Base-by-base conservation (phyloP, 768 basidiomycete genomes). In the Boletus pseudo-olivaceus region DNA sequence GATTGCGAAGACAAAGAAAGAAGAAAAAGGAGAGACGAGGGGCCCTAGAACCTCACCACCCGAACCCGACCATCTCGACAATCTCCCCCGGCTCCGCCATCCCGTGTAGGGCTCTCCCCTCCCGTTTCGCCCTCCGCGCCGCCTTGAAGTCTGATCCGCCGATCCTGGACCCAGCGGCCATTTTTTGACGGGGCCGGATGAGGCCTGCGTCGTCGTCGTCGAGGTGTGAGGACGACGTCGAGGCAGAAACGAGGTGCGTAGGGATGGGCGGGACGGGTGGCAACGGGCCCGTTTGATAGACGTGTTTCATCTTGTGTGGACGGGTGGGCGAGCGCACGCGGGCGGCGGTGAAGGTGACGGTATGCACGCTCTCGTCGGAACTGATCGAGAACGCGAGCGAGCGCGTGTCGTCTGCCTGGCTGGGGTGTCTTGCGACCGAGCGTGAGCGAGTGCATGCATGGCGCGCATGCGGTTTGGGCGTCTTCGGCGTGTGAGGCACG, bases 1-100 rank as follows among this genome's bases (percentile, higher is more conserved):
- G 20, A 27, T 17, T 4, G 14, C 8, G 20, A 20, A 40, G 5
- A 14, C 15, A 14, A 15, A 12, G 14, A 34, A 15, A 5, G 23
- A 23, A 29, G 29, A 15, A 35, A n/a, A 37, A n/a, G 4, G 35
- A 17, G 7, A 8, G n/a, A 38, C 38, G 10, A 19, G 6, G 15
- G 23, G 0, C 3, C 12, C 14, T 23, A 23, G 5, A 20, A 15
- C 4, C 15, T 35, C 34, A 35, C n/a, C 1, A 11, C 60, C 62
- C 10, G 49, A 70, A 71, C 7, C 69, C 69, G 5, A 70, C 59
- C 68, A 70, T 70, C 56, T 69, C 67, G 11, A 70, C 30, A 48
- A 60, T 5, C 50, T 68, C 61, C 2, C 67, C 61, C 0, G 55
- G 56, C 15, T 63, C 62, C 0, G 37, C 59, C 23, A 42, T n/a